Evolutionary conservation across 305 asterid species (phyloP).

Genomic region (Striga hermonthica): DNA sequence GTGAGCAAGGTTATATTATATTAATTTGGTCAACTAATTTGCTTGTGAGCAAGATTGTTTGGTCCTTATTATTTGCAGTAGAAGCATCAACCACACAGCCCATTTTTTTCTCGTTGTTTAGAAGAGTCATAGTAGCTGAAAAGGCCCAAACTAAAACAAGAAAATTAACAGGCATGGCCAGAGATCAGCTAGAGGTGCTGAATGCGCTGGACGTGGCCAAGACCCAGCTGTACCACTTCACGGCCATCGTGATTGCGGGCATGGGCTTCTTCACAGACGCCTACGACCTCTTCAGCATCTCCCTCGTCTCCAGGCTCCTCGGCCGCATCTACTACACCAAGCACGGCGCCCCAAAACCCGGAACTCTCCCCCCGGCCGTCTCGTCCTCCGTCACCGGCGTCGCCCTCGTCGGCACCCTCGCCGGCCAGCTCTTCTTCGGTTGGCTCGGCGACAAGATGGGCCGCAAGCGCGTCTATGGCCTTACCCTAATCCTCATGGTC

Average conservation of each 20-base stretch:
- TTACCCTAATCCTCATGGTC: constrained; percentile 38
- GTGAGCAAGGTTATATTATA: no score
- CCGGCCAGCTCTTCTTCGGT: constrained; percentile 36
- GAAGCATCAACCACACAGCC: no score
- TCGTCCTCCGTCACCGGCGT: constrained; percentile 36
- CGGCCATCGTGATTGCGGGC: constrained; percentile 42
- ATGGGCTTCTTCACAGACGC: constrained; percentile 49
- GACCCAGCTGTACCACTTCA: constrained; percentile 43
- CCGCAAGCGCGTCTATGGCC: not conserved
- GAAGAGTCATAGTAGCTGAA: no score
- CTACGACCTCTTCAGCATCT: constrained; percentile 38
- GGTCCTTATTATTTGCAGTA: not conserved
- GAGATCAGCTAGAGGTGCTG: constrained; percentile 34
- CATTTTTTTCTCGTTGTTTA: no score
- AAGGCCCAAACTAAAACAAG: not conserved
- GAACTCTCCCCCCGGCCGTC: constrained; percentile 32
- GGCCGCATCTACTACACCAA: constrained; percentile 38
- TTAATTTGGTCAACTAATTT: no score
- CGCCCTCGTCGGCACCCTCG: constrained; percentile 38
- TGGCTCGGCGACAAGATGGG: constrained; percentile 29
- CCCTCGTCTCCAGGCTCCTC: constrained; percentile 30
- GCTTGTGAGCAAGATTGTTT: not conserved
- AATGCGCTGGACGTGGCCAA: constrained; percentile 42
- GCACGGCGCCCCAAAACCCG: constrained; percentile 28
- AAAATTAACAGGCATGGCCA: constrained; percentile 16